Base-by-base conservation (phyloP, 495 filamentous ascomycete species). In the Penicillium coprophilum region DNA sequence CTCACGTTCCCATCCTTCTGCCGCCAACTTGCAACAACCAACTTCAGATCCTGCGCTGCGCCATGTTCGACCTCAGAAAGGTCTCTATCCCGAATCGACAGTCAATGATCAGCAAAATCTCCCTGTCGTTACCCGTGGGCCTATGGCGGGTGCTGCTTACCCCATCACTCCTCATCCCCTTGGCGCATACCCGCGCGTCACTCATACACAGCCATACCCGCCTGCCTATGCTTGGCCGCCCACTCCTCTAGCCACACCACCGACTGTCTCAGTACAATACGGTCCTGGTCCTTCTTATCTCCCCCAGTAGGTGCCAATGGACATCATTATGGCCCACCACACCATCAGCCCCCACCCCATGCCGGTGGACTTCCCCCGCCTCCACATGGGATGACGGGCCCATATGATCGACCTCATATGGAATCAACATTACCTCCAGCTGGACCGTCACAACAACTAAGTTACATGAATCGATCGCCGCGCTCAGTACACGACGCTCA, bases 71-170 rank as follows among this genome's bases (percentile, higher is more conserved):
- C 92, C 92, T 8, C 79, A 83, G 34, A 96, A 96, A 70, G 91
- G 91, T 61, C 88, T 98, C 78, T 98, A 98, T 66, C 95, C 95
- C 2, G 94, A 98, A 71, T 93, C 95, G 6, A 96, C 92, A n/a
- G 81, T 97, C 32, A 88, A 91, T 61, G 94, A 97, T 56, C 82
- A 87, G 51, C 82, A 85, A 59, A 87, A 82, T 50, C 80, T 88
- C 46, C 80, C 86, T 32, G 75, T 85, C 12, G 84, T 87, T 2
- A 86, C 85, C 20, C 79, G 84, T 27, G 78, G 80, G 2, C 84
- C 85, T 2, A 87, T 87, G 84, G 65, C 68, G 23, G 81, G 78
- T 36, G 77, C 82, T 8, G 61, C 76, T 0, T 86, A 82, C 58
- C 65, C 77, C 6, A 77, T 80, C 15, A 69, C 77, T 34, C 76